Evolutionary conservation across 805 yeast genomes (phyloP).

Genomic region (Pichia deserticola): DNA sequence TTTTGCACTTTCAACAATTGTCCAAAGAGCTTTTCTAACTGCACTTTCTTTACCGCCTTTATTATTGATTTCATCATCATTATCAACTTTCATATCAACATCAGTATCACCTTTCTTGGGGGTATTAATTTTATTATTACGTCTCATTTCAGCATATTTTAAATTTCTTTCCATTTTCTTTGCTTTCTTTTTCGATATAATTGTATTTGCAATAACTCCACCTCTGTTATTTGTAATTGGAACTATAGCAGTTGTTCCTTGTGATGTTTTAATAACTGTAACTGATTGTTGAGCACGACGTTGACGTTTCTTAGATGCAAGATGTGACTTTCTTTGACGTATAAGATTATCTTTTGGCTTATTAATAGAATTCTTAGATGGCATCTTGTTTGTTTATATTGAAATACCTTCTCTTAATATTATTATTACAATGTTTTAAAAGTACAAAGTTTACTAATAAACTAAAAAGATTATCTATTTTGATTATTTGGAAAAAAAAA

Average conservation of each 20-base stretch:
- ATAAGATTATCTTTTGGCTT: conserved; percentile 60
- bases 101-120: conserved; percentile 31
- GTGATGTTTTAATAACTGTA: conserved; percentile 7
- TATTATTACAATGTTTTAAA: too few relatives aligned
- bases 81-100: conserved; percentile 38
- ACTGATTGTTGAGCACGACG: conserved; percentile 29
- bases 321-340: conserved; percentile 40
- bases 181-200: conserved; percentile 70
- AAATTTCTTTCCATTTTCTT: conserved; percentile 74
- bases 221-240: conserved; percentile 32
- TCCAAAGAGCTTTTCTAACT: conserved; percentile 64
- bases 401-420: not conserved
- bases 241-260: conserved; percentile 31
- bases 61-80: conserved; percentile 5
- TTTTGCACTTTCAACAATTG: conserved; percentile 54
- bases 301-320: conserved; percentile 41
- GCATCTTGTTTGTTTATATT: conserved; percentile 41
- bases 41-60: conserved; percentile 30
- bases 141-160: conserved; percentile 58
- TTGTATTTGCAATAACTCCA: conserved; percentile 40
- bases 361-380: conserved; percentile 74
- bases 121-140: conserved; percentile 9
- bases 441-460: too few relatives aligned
- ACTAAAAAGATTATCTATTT: not conserved
- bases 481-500: not conserved